Evolutionary conservation across 352 stramenopile genomes (phyloP).

Genomic region (Phytopythium montanum): DNA sequence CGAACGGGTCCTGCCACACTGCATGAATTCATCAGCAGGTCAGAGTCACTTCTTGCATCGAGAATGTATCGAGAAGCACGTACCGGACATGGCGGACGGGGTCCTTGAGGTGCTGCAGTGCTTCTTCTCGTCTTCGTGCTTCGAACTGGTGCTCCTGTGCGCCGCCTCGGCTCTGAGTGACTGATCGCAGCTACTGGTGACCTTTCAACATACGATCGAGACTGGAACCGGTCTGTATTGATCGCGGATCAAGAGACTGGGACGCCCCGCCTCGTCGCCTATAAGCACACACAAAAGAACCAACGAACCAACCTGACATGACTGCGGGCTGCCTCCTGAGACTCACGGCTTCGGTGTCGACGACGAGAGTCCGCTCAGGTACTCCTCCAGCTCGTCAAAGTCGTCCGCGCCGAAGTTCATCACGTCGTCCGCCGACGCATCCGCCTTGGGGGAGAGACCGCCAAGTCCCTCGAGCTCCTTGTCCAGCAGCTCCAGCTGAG

Average conservation of each 20-base stretch:
- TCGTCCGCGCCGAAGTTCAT: slow-evolving; percentile 86
- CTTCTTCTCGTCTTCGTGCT: background rate
- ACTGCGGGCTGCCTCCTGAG: background rate
- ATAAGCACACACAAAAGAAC: slow-evolving; percentile 1
- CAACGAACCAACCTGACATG: background rate
- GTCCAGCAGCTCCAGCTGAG: slow-evolving; percentile 67
- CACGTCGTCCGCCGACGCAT: slow-evolving; percentile 46
- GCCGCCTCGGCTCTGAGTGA: background rate
- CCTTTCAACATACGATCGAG: slow-evolving; percentile 1
- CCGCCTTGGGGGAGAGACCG: slow-evolving; percentile 41
- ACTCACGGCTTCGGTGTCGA: slow-evolving; percentile 31
- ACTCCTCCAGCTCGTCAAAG: slow-evolving; percentile 88
- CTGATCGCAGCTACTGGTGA: slow-evolving; percentile 4
- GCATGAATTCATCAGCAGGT: background rate
- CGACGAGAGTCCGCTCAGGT: slow-evolving; percentile 73
- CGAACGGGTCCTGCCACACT: slow-evolving; percentile 86
- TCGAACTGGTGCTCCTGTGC: background rate
- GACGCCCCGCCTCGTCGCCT: background rate
- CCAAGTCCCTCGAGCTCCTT: slow-evolving; percentile 70
- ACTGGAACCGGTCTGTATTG: background rate
- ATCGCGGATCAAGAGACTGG: background rate
- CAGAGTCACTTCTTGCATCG: background rate
- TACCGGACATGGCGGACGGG: background rate
- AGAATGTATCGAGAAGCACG: background rate
- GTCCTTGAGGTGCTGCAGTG: background rate